Percentiles rank a stretch among this genome's conserved stretches.
phyloP scores from a whole-genome alignment of 139 green algal species.

The Chlamydomonas sp. region DNA sequence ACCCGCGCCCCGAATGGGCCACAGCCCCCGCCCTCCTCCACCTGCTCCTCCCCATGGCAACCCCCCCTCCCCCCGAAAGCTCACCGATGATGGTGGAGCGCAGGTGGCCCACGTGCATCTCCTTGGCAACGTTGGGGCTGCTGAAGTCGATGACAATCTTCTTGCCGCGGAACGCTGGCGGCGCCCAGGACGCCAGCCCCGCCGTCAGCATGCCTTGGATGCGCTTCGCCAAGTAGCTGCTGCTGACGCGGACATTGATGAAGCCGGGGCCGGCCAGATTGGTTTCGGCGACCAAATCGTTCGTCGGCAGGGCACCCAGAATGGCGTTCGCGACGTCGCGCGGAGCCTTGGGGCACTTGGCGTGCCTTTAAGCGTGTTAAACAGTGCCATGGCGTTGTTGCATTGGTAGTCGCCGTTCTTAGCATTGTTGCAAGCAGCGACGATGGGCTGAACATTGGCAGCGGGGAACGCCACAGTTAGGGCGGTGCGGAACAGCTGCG shows the following conservation, averaged over 20 bases:
- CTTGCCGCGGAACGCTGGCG: conserved; percentile 27
- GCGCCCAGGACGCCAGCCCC: conserved; percentile 55
- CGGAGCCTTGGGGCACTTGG: conserved; percentile 87
- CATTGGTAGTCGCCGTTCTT: conserved; percentile 97
- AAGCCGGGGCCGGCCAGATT: conserved; percentile 93
- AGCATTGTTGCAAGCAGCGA: conserved; percentile 80
- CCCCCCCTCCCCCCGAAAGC: too few species aligned
- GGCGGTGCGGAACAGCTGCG: conserved; percentile 67
- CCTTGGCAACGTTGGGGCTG: too few species aligned
- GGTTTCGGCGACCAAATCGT: conserved; percentile 66
- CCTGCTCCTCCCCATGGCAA: too few species aligned
- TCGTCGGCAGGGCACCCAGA: conserved; percentile 72
- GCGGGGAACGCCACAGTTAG: conserved; percentile 77
- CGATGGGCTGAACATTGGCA: conserved; percentile 45
- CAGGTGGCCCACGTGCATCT: too few species aligned
- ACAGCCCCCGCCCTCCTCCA: too few species aligned
- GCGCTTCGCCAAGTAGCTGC: conserved; percentile 7
- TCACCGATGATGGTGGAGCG: too few species aligned
- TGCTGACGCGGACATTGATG: conserved; percentile 86
- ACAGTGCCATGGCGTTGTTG: conserved; percentile 98
- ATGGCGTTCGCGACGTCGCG: conserved; percentile 87
- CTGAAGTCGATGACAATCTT: too few species aligned
- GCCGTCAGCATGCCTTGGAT: conserved; percentile 24
- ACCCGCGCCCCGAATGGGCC: too few species aligned
- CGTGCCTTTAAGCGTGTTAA: conserved; percentile 89